Evolutionary conservation across 306 rosid species (phyloP).

Genomic region (Fragaria ananassa): DNA sequence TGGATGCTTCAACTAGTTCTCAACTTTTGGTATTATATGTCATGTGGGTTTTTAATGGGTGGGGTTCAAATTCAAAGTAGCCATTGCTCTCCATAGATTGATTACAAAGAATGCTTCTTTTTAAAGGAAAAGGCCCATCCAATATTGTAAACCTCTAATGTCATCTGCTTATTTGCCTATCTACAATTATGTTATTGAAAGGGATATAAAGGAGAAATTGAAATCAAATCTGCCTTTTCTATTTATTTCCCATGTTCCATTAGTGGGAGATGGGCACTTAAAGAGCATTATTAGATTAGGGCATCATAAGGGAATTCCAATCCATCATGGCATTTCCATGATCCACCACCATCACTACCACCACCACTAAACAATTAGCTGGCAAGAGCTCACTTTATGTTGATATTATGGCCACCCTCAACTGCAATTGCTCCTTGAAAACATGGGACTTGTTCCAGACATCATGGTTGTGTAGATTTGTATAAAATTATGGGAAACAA

Average conservation of each 20-base stretch:
- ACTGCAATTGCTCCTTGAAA: constrained; percentile 11
- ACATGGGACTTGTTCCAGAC: constrained; percentile 26
- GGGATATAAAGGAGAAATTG: constrained; percentile 2
- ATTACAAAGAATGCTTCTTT: constrained; percentile 2
- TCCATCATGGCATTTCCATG: constrained; percentile 21
- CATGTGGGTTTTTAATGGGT: constrained; percentile 8
- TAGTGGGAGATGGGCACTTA: constrained; percentile 35
- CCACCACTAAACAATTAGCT: constrained; percentile 32
- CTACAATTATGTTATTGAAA: constrained; percentile 27
- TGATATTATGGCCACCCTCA: constrained; percentile 22
- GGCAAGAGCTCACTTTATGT: constrained; percentile 26
- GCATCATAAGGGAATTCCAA: constrained; percentile 30
- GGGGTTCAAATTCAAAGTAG: constrained; percentile 22
- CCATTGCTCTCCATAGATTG: neutral
- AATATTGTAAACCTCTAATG: neutral
- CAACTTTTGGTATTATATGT: neutral
- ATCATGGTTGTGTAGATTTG: constrained; percentile 14
- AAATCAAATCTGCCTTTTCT: neutral
- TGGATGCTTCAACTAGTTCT: constrained; percentile 6
- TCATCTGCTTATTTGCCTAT: neutral
- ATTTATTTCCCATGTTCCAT: constrained; percentile 6
- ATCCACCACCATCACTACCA: constrained; percentile 5
- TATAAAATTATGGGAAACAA: neutral
- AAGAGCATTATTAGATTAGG: constrained; percentile 29
- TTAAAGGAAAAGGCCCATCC: constrained; percentile 28